Conservation (phyloP, 73 alveolate species). For the Vitrella brassicaformis region DNA sequence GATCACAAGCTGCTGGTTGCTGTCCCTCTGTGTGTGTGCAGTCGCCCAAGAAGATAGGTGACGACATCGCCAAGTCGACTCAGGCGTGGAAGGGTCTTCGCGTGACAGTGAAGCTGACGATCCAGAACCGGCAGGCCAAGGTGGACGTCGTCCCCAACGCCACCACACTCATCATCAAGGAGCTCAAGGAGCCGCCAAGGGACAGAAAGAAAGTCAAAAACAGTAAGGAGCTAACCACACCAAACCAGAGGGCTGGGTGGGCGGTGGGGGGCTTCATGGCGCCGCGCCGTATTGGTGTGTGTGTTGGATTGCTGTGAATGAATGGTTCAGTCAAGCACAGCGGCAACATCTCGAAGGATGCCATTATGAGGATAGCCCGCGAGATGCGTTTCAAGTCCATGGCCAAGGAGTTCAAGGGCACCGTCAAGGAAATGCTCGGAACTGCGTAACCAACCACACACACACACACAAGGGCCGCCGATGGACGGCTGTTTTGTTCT, state of each 20-base stretch:
- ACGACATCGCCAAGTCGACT: constrained; percentile 49
- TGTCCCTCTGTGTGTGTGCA: neutral
- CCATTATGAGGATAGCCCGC: constrained; percentile 14
- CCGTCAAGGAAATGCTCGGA: constrained; percentile 30
- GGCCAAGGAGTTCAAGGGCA: constrained; percentile 13
- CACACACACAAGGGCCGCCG: neutral
- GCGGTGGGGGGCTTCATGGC: no score
- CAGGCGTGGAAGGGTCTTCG: constrained; percentile 54
- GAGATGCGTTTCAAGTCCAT: constrained; percentile 21
- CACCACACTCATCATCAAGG: constrained; percentile 63
- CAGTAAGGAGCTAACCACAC: no score
- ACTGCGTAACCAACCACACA: neutral
- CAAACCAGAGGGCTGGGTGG: no score
- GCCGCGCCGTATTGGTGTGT: no score
- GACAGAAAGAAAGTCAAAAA: constrained; percentile 50
- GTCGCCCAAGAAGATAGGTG: constrained; percentile 37
- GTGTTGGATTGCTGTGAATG: no score
- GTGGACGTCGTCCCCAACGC: constrained; percentile 66
- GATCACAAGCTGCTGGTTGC: constrained; percentile 22
- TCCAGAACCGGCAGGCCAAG: constrained; percentile 52
- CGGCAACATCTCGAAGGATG: neutral
- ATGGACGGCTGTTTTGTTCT: neutral
- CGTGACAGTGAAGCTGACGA: constrained; percentile 56
- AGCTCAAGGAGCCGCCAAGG: constrained; percentile 56
- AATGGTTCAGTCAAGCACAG: neutral